Evolutionary conservation across 2,329 filamentous ascomycete species (phyloP).

Genomic region (Tympanopsis confertula): DNA sequence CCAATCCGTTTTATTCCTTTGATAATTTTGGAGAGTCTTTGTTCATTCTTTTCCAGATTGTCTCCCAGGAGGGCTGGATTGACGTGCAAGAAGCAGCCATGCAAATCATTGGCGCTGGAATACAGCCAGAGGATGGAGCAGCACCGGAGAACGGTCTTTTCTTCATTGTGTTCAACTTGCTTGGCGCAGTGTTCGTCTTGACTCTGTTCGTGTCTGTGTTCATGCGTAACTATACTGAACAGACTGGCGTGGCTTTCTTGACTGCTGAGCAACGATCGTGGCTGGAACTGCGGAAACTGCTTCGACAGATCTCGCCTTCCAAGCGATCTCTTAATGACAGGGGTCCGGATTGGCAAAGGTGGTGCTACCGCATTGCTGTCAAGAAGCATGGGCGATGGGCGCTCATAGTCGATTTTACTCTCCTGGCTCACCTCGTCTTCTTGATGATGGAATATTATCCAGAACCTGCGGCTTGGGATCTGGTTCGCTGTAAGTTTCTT

Average conservation of each 20-base stretch:
- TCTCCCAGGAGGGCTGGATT: slow-evolving; percentile 95
- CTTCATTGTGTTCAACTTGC: slow-evolving; percentile 90
- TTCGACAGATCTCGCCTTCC: slow-evolving; percentile 86
- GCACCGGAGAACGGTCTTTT: slow-evolving; percentile 82
- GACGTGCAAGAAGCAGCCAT: slow-evolving; percentile 82
- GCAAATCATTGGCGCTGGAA: slow-evolving; percentile 64
- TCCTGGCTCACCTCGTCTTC: slow-evolving; percentile 73
- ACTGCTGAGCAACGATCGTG: slow-evolving; percentile 94
- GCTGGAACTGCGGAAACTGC: slow-evolving; percentile 84
- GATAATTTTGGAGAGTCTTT: slow-evolving; percentile 88
- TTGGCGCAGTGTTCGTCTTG: slow-evolving; percentile 90
- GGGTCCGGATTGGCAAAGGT: slow-evolving; percentile 70
- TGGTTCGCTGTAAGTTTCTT: slow-evolving; percentile 64
- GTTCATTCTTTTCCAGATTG: slow-evolving; percentile 96
- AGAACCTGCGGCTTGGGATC: slow-evolving; percentile 61
- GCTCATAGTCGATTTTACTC: slow-evolving; percentile 62
- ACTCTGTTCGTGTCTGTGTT: slow-evolving; percentile 98
- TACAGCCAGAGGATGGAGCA: slow-evolving; percentile 59
- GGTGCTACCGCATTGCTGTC: slow-evolving; percentile 89
- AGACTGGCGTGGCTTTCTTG: slow-evolving; percentile 90
- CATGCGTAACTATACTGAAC: slow-evolving; percentile 98
- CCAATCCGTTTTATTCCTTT: slow-evolving; percentile 80
- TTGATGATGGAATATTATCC: slow-evolving; percentile 78
- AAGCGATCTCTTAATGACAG: slow-evolving; percentile 77
- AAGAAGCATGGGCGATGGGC: slow-evolving; percentile 94